A percentile compares a stretch with the other conserved stretches of the same genome.
These are phyloP conservation scores for Exobasidium cylindrosporum DNA, from an alignment of 1,284 basidiomycete species.

Conservation along the genomic window DNA sequence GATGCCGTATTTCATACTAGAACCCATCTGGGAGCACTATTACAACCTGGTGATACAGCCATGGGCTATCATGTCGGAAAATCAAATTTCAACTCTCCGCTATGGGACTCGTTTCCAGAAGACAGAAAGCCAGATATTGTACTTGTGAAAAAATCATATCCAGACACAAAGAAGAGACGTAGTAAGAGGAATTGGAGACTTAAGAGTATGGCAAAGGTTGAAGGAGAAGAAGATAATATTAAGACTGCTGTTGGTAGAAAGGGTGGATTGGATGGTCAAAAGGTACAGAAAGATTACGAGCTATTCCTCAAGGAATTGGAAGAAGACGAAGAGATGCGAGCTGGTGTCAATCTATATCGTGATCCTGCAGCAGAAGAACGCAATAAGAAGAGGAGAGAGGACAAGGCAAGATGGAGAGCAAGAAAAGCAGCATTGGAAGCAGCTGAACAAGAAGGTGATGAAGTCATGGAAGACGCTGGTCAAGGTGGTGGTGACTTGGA, in stretches of 20 bases:
- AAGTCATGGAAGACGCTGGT: conserved; percentile 29
- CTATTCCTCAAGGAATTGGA: conserved; percentile 90
- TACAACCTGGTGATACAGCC: conserved; percentile 91
- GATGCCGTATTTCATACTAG: conserved; percentile 91
- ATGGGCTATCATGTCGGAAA: conserved; percentile 85
- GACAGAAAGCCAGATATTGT: conserved; percentile 84
- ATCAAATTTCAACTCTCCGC: conserved; percentile 88
- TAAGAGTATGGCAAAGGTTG: conserved; percentile 90
- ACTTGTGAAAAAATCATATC: conserved; percentile 92
- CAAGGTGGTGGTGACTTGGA: conserved; percentile 23
- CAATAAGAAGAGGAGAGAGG: conserved; percentile 56
- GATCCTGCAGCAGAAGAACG: conserved; percentile 60
- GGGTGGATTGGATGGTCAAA: conserved; percentile 85
- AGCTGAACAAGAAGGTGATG: conserved; percentile 58
- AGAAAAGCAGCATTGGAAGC: conserved; percentile 7
- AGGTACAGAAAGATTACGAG: conserved; percentile 96
- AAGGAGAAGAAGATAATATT: conserved; percentile 60
- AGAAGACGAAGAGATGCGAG: conserved; percentile 90
- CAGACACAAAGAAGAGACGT: conserved; percentile 86
- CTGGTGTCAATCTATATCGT: conserved; percentile 79
- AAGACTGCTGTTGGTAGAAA: conserved; percentile 82
- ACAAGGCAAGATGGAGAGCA: conserved; percentile 16
- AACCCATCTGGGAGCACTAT: conserved; percentile 88
- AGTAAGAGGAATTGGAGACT: conserved; percentile 83
- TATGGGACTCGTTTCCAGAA: conserved; percentile 68